Percentiles rank a stretch among this genome's conserved stretches.
These are phyloP conservation scores for Fusarium torulosum DNA, from an alignment of 2,329 filamentous ascomycete species.

Conservation along the genomic window DNA sequence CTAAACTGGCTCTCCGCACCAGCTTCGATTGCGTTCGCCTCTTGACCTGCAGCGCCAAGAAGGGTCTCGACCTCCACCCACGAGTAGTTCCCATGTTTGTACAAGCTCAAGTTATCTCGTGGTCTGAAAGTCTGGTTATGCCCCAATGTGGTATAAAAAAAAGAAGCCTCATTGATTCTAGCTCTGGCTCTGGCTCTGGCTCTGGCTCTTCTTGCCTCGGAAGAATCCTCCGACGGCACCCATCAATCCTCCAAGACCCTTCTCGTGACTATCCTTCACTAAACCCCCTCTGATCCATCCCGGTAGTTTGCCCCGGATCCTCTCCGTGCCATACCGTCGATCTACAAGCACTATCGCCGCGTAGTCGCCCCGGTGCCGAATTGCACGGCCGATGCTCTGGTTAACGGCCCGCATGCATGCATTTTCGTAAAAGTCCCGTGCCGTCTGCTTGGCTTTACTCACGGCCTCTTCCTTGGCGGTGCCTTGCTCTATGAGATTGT, in stretches of 20 bases:
- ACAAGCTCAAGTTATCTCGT: conserved; percentile 26
- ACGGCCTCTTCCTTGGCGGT: conserved; percentile 46
- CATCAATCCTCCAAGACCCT: conserved; percentile 70
- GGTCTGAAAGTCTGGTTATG: conserved; percentile 9
- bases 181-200: not conserved
- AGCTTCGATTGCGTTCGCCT: conserved; percentile 29
- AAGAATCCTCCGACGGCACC: conserved; percentile 70
- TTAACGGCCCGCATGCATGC: conserved; percentile 97
- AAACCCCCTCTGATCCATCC: conserved; percentile 87
- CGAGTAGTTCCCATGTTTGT: conserved; percentile 28
- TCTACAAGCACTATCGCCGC: conserved; percentile 91
- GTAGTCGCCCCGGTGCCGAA: conserved; percentile 89
- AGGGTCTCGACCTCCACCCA: conserved; percentile 35
- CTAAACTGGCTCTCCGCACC: conserved; percentile 11
- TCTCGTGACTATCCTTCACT: conserved; percentile 61
- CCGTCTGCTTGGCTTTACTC: conserved; percentile 64
- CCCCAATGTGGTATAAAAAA: conserved; percentile 6
- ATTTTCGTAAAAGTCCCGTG: conserved; percentile 90
- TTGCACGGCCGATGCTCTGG: conserved; percentile 93
- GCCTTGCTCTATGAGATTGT: conserved; percentile 51
- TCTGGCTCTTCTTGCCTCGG: conserved; percentile 57
- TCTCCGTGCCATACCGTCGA: conserved; percentile 77
- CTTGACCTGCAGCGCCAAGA: conserved; percentile 27
- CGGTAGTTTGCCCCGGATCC: conserved; percentile 84
- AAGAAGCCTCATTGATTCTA: not conserved